Conservation (phyloP, 176 grass and related monocot genomes). For the Eragrostis nindensis region DNA sequence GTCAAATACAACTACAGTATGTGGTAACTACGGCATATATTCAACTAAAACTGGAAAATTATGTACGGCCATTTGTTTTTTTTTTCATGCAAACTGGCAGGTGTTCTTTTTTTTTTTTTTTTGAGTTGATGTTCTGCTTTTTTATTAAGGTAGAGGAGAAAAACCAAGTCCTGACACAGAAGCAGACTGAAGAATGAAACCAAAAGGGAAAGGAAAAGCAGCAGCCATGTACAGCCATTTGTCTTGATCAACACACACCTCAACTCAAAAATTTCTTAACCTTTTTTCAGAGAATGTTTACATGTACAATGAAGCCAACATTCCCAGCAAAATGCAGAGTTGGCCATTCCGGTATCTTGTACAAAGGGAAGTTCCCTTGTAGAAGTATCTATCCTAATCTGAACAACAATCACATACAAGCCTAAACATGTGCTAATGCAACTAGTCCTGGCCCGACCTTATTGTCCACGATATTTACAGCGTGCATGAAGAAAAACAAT, state of each 20-base stretch:
- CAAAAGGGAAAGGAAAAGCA: too few species aligned
- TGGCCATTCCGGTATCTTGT: background rate
- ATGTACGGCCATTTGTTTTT: background rate
- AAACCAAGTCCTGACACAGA: too few species aligned
- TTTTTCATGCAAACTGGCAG: too few species aligned
- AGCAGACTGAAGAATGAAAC: too few species aligned
- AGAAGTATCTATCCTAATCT: slow-evolving; percentile 40
- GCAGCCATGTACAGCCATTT: background rate
- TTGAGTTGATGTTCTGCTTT: too few species aligned
- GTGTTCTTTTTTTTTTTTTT: too few species aligned
- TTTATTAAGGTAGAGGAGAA: too few species aligned
- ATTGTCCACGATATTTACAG: slow-evolving; percentile 48
- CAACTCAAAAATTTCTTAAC: background rate
- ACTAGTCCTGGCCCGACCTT: slow-evolving; percentile 28
- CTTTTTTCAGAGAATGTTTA: background rate
- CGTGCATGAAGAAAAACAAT: slow-evolving; percentile 18
- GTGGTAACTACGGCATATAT: background rate
- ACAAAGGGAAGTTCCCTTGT: slow-evolving; percentile 23
- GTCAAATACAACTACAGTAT: background rate
- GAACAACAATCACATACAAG: slow-evolving; percentile 44
- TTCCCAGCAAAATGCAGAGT: slow-evolving; percentile 38
- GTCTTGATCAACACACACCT: slow-evolving; percentile 12
- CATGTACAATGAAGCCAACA: slow-evolving; percentile 36
- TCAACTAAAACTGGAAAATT: background rate
- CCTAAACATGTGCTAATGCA: slow-evolving; percentile 37